These are phyloP conservation scores for Thalassiosira hispida DNA, from an alignment of 352 stramenopile species.

Conservation along the genomic window DNA sequence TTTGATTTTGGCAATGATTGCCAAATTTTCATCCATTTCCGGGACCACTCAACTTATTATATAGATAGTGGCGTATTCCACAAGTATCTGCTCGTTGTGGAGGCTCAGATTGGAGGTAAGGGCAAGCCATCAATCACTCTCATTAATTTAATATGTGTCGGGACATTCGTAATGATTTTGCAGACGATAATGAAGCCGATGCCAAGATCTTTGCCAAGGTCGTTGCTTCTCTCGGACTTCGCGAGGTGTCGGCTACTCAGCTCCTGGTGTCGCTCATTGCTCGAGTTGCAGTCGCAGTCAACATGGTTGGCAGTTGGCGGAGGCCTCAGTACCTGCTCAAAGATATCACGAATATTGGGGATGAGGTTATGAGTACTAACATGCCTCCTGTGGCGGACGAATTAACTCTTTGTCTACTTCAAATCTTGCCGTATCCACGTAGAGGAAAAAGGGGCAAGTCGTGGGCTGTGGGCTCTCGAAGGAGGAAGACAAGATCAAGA, in stretches of 20 bases:
- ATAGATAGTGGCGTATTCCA: not conserved
- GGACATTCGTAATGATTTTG: not conserved
- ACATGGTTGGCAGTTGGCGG: too few relatives aligned
- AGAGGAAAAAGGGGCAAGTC: too few relatives aligned
- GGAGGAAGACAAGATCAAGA: too few relatives aligned
- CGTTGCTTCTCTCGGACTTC: conserved; percentile 3
- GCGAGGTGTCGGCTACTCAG: not conserved
- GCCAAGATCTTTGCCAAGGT: conserved; percentile 9
- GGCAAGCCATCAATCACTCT: not conserved
- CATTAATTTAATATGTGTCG: not conserved
- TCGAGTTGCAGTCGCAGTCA: not conserved
- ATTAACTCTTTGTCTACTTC: too few relatives aligned
- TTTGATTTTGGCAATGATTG: conserved; percentile 6
- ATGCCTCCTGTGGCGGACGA: too few relatives aligned
- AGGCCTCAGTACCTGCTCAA: too few relatives aligned
- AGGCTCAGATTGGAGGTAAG: not conserved
- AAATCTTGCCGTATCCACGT: too few relatives aligned
- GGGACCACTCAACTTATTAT: not conserved
- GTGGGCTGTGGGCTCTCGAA: too few relatives aligned
- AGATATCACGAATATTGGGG: too few relatives aligned
- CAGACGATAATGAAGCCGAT: not conserved
- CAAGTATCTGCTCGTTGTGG: not conserved
- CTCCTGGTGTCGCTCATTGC: conserved; percentile 1
- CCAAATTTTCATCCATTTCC: not conserved
- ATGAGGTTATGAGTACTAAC: too few relatives aligned